These are phyloP conservation scores for Lomentospora prolificans DNA, from an alignment of 2,329 filamentous ascomycete species.

Conservation along the genomic window DNA sequence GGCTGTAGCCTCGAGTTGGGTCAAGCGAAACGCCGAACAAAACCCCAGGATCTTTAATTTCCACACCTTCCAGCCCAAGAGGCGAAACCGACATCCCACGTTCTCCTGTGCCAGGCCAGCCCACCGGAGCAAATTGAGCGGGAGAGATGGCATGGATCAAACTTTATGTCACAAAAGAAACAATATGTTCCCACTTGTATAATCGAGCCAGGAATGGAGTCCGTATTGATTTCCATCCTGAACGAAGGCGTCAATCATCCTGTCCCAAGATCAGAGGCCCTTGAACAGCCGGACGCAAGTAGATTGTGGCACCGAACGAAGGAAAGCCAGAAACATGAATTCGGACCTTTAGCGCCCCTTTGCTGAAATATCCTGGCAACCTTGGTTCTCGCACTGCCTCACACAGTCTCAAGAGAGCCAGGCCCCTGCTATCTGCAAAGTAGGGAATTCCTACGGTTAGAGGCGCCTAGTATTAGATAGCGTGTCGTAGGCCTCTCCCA, in stretches of 20 bases:
- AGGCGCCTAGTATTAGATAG: no score
- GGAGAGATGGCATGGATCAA: not conserved
- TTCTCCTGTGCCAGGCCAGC: not conserved
- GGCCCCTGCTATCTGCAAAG: not conserved
- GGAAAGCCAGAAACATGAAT: not conserved
- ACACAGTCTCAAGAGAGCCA: not conserved
- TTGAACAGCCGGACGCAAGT: not conserved
- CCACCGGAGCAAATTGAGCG: not conserved
- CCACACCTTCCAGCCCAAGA: not conserved
- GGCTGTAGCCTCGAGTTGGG: not conserved
- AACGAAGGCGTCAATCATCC: not conserved
- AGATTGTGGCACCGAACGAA: not conserved
- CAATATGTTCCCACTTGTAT: not conserved
- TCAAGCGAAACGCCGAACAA: conserved; percentile 5
- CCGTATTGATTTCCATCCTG: not conserved
- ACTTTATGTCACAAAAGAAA: not conserved
- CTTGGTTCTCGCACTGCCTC: conserved; percentile 1
- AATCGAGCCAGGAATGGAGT: not conserved
- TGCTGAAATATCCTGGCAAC: not conserved
- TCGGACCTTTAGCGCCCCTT: no score
- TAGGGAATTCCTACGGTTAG: no score
- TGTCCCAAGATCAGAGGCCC: not conserved
- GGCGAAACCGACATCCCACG: not conserved
- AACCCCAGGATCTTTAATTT: conserved; percentile 4
- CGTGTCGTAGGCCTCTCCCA: no score